Base-by-base conservation (phyloP, 352 stramenopile genomes). In the Globisporangium paddicum region DNA sequence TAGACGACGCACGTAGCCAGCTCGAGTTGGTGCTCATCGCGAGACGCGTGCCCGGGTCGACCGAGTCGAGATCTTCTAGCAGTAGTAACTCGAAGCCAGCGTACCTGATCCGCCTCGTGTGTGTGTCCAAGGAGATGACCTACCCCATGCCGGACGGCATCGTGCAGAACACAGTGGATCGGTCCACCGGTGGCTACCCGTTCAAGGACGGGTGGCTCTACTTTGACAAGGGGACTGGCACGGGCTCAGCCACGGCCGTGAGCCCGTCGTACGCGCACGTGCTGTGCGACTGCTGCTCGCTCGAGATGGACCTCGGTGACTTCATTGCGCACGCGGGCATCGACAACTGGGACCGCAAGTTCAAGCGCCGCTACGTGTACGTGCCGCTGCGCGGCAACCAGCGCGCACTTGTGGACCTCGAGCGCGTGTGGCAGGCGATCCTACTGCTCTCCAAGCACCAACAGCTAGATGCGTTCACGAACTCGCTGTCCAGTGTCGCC, bases 201-300 rank as follows among this genome's bases (percentile, higher is more conserved):
- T 37, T 51, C 50, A 65, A 65, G 30, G 50, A 55, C 11, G 59
- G 59, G 9, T 65, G 59, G 59, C 59, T 65, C 41, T 35, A 23
- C 30, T 51, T 55, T 32, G 41, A 55, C 28, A 44, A 35, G 14
- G 25, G 19, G 2, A 30, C 9, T 16, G 47, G 46, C 35, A 13
- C 34, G 25, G 46, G 34, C 16, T 14, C 32, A 10, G 30, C 26
- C 2, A n/a, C 32, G 7, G 23, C 30, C 7, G 44, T 21, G 10
- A 35, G 26, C 5, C 57, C 48, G 0, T 40, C 19, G 48, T 57
- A 52, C 46, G 21, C 48, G 46, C 47, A 23, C 2, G 59, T 65
- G 41, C 42, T 21, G 4, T 65, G 59, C 38, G 32, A 26, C 21
- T 65, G 59, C 50, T 65, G 59, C 51, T 6, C 6, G 23, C 28